Base-by-base conservation (phyloP, 192 early-diverging fungal species). In the Lunasporangiospora selenospora region DNA sequence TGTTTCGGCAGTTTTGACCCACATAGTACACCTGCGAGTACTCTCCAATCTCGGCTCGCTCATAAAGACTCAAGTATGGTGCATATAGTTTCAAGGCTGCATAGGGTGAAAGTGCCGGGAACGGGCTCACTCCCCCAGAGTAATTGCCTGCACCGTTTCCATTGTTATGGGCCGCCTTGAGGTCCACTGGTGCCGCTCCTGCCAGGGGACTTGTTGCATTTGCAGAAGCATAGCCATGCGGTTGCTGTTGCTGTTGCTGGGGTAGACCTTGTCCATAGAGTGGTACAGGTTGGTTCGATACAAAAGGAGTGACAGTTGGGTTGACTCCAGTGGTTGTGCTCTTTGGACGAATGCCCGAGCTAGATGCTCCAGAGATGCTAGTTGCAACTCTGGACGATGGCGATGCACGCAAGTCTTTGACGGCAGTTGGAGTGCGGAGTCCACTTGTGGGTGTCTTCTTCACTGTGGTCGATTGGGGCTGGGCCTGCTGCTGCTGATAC, bases 11-110 rank as follows among this genome's bases (percentile, higher is more conserved):
- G 38, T 93, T 81, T 23, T 87, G 86, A 38, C 96, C 97, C 51
- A 93, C 86, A 70, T 93, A 99, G 75, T 96, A 97, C n/a, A 99
- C 81, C 39, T 93, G 84, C 9, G 85, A 81, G 42, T 82, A 97
- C n/a, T 87, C 87, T 6, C 88, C 63, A 37, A 99, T 95, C 75
- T 99, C 97, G 1, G 80, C 81, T 46, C 92, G 91, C 75, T 99
- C 97, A 53, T 91, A 94, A 3, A 82, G 65, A 7, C 92, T 95
- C 29, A 99, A 78, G 59, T 88, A 83, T 21, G 83, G 80, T 3
- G 80, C 85, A 49, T 91, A 90, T 2, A 82, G 61, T 41, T 87
- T 83, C 36, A 90, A 64, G 8, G 87, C 88, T 26, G 83, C 83
- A 48, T 84, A 80, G 10, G 88, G 83, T 38, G 81, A 83, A 26